Base-by-base conservation (phyloP, 352 stramenopile species). In the Phytophthora pinifolia region DNA sequence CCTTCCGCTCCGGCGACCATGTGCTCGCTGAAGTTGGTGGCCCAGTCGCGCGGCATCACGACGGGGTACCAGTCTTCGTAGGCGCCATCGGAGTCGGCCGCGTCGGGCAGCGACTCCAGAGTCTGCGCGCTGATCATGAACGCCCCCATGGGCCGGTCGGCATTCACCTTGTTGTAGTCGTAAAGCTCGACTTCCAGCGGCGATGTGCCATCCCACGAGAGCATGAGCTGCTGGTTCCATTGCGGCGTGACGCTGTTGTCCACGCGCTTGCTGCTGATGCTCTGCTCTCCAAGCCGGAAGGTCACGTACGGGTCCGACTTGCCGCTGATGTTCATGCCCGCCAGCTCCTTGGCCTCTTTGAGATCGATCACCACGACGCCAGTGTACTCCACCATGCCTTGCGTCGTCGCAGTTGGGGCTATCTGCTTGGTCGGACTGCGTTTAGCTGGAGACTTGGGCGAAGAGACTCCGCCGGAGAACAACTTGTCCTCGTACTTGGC, bases 371-470 rank as follows among this genome's bases (percentile, higher is more conserved):
- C 59, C 35, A 93, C 56, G n/a, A 93, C 79, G 8, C 80, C 83
- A 14, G 88, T 67, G 59, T 89, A 93, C 67, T 93, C 83, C 48
- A 93, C 69, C 83, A 93, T 93, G 15, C 83, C 83, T 33, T 81
- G 76, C 7, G 61, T 54, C 1, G 48, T 59, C 12, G 51, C 38
- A n/a, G 43, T 13, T 17, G 34, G 7, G 3, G 38, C 18, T 29
- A 25, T 25, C 20, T 25, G 20, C 20, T 62, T 67, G 1, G 32
- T 53, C n/a, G 53, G 53, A 50, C 53, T 56, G 20, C 41, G 46
- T 27, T 47, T 63, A 12, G 58, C 27, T 9, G 45, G 32, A 32
- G 47, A 27, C 27, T 60, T 59, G 2, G 35, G 10, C 7, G 60
- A 42, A 4, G 38, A 62, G 14, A 57, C 60, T 9, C 46, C 60